These are phyloP conservation scores for Hortiboletus campestris DNA, from an alignment of 768 basidiomycete genomes.

Conservation along the genomic window DNA sequence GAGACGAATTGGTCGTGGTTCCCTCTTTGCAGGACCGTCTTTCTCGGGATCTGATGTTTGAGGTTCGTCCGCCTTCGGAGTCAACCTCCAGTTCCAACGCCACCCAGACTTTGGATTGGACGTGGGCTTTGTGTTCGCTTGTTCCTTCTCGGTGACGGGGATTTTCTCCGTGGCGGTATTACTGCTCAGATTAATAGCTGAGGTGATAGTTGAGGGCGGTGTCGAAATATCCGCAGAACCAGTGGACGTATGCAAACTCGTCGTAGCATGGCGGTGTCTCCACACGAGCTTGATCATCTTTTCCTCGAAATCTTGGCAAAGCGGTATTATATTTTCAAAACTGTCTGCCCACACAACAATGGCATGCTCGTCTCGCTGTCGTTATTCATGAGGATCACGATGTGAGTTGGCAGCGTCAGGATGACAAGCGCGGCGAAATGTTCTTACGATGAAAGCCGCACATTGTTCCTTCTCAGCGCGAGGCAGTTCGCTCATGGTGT, in stretches of 20 bases:
- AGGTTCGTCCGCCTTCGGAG: constrained; percentile 21
- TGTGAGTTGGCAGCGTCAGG: neutral
- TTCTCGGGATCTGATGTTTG: constrained; percentile 47
- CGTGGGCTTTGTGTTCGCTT: neutral
- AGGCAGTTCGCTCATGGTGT: constrained; percentile 63
- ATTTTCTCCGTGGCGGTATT: constrained; percentile 28
- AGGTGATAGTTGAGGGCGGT: constrained; percentile 47
- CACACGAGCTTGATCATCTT: constrained; percentile 83
- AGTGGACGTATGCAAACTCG: constrained; percentile 18
- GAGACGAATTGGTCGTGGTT: constrained; percentile 51
- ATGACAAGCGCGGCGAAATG: neutral
- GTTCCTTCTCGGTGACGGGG: constrained; percentile 23
- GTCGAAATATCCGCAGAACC: constrained; percentile 35
- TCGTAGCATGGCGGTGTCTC: constrained; percentile 41
- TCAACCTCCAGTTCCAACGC: constrained; percentile 49
- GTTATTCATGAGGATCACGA: neutral
- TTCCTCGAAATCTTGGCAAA: constrained; percentile 67
- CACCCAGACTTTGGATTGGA: constrained; percentile 9
- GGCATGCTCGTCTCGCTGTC: constrained; percentile 75
- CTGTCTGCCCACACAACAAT: constrained; percentile 83
- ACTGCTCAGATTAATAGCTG: constrained; percentile 53
- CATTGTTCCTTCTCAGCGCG: constrained; percentile 89
- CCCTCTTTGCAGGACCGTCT: constrained; percentile 32
- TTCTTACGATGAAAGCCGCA: constrained; percentile 78
- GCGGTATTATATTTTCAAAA: constrained; percentile 72